Base-by-base conservation (phyloP, 768 basidiomycete genomes). In the Kwoniella newhampshirensis region DNA sequence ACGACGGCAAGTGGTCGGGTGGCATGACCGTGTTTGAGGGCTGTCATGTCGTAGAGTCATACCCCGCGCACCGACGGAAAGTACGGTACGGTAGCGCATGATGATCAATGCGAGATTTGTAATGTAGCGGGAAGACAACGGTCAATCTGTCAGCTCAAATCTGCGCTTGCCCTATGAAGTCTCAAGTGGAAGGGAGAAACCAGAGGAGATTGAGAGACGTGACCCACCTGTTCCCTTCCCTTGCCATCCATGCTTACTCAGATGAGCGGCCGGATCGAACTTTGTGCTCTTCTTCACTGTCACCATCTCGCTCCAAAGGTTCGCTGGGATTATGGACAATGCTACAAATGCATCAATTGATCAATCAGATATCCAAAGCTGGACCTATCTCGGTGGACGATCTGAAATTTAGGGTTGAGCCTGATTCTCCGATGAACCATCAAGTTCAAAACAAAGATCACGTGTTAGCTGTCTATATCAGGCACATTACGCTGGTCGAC, bases 211-310 rank as follows among this genome's bases (percentile, higher is more conserved):
- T 27, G 48, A 2, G 25, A 4, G 6, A 32, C 6, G 37, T 20
- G 9, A 67, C 72, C 27, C 35, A 76, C 75, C 77, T 17, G 81
- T 84, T 4, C 92, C 92, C 66, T 86, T 85, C 0, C 92, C 92
- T 30, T 84, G 76, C 92, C 92, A 97, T 53, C 92, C 92, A 73
- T 91, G 90, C 13, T 84, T 79, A 6, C 85, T 81, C 8, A 94
- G 82, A 74, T 87, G 75, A 45, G 68, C 72, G 25, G 67, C 72
- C 6, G 75, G 70, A 50, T 76, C 75, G 53, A 76, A 71, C 8
- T 56, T 50, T n/a, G 51, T 23, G 25, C 60, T 65, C 35, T 53
- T 53, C 9, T 15, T 7, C 11, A 57, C 39, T 2, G 32, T 37
- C 4, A 58, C 56, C 56, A 58, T 57, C 30, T 7, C 30, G 11